Percentiles rank a stretch among this genome's conserved stretches.
Conservation (phyloP, 2,329 filamentous ascomycete genomes). For the Beauveria australis region DNA sequence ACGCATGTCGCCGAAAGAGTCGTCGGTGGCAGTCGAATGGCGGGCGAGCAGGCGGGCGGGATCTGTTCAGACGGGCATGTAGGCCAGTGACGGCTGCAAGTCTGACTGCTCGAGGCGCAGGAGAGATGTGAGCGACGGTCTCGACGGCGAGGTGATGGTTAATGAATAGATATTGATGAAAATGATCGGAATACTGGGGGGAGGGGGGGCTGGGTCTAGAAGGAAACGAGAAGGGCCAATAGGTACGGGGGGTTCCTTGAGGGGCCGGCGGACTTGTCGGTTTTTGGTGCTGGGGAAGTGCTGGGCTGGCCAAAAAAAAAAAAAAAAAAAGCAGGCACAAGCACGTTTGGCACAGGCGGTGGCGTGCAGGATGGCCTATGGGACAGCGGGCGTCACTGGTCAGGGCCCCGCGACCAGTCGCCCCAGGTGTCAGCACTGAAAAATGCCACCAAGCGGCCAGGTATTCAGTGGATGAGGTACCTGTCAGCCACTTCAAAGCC, state of each 20-base stretch:
- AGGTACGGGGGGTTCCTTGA: not conserved
- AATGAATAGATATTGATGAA: conserved; percentile 1
- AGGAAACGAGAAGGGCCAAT: not conserved
- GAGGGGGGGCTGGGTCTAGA: conserved; percentile 3
- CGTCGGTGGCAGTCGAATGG: conserved; percentile 4
- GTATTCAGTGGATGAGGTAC: not conserved
- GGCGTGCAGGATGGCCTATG: not conserved
- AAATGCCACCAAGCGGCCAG: not conserved
- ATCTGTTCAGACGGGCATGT: not conserved
- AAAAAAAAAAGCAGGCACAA: not conserved
- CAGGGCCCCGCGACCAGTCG: not conserved
- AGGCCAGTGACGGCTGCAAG: not conserved
- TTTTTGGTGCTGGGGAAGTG: not conserved
- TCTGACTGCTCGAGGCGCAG: not conserved
- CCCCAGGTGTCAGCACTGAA: not conserved
- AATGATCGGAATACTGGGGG: not conserved
- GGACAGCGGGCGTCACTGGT: not conserved
- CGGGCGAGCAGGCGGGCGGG: not conserved
- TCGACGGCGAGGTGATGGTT: not conserved
- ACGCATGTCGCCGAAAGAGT: conserved; percentile 1
- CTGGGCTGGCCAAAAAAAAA: not conserved
- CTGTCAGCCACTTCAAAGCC: not conserved
- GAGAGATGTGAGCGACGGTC: not conserved
- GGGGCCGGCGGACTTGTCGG: not conserved
- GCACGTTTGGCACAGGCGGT: not conserved